These are phyloP conservation scores for Suhomyces maxii DNA, from an alignment of 1,139 yeast species.

Conservation along the genomic window DNA sequence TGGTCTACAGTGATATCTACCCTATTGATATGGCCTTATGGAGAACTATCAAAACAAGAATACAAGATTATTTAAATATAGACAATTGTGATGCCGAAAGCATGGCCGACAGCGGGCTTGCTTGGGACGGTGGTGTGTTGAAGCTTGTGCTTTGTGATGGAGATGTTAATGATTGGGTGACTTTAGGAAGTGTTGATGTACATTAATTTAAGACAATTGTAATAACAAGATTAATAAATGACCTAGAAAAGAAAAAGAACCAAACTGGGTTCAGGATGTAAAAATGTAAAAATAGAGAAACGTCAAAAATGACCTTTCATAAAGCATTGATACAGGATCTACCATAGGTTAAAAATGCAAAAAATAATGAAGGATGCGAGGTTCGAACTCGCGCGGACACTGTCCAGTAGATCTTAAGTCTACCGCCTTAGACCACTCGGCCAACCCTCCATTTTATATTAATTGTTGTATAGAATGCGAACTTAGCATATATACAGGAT, in stretches of 20 bases:
- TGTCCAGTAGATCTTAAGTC: constrained; percentile 56
- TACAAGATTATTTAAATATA: constrained; percentile 65
- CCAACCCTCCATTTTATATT: constrained; percentile 44
- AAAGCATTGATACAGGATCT: too few relatives aligned
- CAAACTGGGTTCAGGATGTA: too few relatives aligned
- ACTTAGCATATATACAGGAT: too few relatives aligned
- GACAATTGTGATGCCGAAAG: constrained; percentile 45
- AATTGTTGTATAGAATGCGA: too few relatives aligned
- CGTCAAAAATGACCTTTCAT: too few relatives aligned
- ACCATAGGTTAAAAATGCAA: constrained; percentile 13
- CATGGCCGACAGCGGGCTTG: constrained; percentile 36
- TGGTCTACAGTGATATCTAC: constrained; percentile 65
- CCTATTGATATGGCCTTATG: constrained; percentile 72
- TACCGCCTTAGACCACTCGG: constrained; percentile 59
- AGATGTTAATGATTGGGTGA: constrained; percentile 69
- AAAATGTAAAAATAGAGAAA: too few relatives aligned
- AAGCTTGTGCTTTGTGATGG: constrained; percentile 76
- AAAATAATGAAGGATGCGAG: constrained; percentile 74
- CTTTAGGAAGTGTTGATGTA: constrained; percentile 58
- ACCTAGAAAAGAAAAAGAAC: not conserved
- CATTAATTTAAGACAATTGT: constrained; percentile 18
- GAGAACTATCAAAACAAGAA: constrained; percentile 66
- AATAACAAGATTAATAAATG: not conserved
- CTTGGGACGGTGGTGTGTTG: constrained; percentile 70
- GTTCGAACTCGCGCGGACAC: constrained; percentile 85